A percentile compares a stretch with the other conserved stretches of the same genome.
Evolutionary conservation across 345 rosid genomes (phyloP).

Genomic region (Bruguiera gymnorhiza): DNA sequence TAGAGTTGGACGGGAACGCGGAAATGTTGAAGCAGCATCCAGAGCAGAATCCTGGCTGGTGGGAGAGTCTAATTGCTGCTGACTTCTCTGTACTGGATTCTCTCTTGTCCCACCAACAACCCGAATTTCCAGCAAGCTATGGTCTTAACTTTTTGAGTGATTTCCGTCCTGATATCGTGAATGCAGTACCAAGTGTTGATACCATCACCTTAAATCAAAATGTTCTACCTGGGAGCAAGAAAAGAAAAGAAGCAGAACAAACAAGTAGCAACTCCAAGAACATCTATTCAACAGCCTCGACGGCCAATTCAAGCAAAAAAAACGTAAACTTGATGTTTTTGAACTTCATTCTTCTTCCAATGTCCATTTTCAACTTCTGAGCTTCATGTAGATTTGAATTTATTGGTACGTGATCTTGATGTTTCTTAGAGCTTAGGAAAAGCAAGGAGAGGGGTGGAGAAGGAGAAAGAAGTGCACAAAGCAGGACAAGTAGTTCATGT

Average conservation of each 20-base stretch:
- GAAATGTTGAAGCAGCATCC: conserved; percentile 32
- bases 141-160: conserved; percentile 3
- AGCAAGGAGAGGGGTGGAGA: conserved; percentile 20
- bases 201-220: conserved; percentile 9
- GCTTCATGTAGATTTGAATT: not conserved
- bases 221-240: conserved; percentile 23
- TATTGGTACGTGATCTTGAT: not conserved
- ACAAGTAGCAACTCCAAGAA: conserved; percentile 23
- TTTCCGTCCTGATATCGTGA: conserved; percentile 14
- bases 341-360: not conserved
- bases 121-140: conserved; percentile 14
- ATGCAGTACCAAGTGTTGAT: conserved; percentile 6
- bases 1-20: conserved; percentile 29
- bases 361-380: not conserved
- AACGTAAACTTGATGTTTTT: conserved; percentile 15
- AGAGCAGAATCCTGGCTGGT: conserved; percentile 28
- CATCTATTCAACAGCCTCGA: conserved; percentile 26
- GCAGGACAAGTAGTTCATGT: conserved; percentile 23
- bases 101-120: conserved; percentile 29
- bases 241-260: conserved; percentile 23
- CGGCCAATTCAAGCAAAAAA: conserved; percentile 16
- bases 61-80: conserved; percentile 24
- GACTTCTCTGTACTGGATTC: conserved; percentile 24
- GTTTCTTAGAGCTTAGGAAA: conserved; percentile 4
- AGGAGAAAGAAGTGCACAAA: conserved; percentile 9